These are phyloP conservation scores for Auricularia sp. DNA, from an alignment of 768 basidiomycete species.

Conservation along the genomic window DNA sequence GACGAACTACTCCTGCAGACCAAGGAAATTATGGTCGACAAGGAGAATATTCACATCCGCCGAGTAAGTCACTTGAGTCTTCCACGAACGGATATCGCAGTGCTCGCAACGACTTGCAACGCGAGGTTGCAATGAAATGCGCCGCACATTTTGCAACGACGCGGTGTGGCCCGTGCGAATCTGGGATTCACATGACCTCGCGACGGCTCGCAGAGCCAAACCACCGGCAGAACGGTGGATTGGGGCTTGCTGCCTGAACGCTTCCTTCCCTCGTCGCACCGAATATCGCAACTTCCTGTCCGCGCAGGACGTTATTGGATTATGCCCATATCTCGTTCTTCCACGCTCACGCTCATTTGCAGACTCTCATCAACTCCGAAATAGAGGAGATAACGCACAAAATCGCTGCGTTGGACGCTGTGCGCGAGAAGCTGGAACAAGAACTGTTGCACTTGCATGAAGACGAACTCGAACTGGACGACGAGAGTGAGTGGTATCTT, in stretches of 20 bases:
- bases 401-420: conserved; percentile 74
- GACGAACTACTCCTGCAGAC: conserved; percentile 80
- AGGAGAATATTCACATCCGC: conserved; percentile 84
- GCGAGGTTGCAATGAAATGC: too few relatives aligned
- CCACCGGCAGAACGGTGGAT: too few relatives aligned
- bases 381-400: conserved; percentile 83
- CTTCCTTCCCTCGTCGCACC: too few relatives aligned
- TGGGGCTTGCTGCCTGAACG: too few relatives aligned
- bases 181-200: too few relatives aligned
- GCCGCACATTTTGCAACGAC: too few relatives aligned
- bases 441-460: conserved; percentile 83
- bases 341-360: neutral
- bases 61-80: conserved; percentile 43
- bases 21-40: conserved; percentile 80
- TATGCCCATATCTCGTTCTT: too few relatives aligned
- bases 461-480: conserved; percentile 93
- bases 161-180: too few relatives aligned
- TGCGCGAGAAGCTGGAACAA: conserved; percentile 69
- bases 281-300: too few relatives aligned
- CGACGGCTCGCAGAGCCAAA: too few relatives aligned
- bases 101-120: too few relatives aligned
- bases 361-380: conserved; percentile 82
- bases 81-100: neutral
- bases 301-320: too few relatives aligned
- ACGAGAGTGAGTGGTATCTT: conserved; percentile 59